Percentiles rank a stretch among this genome's conserved stretches.
Evolutionary conservation across 805 yeast genomes (phyloP).

Genomic region (Saccharomycopsis oosterbeekiorum): DNA sequence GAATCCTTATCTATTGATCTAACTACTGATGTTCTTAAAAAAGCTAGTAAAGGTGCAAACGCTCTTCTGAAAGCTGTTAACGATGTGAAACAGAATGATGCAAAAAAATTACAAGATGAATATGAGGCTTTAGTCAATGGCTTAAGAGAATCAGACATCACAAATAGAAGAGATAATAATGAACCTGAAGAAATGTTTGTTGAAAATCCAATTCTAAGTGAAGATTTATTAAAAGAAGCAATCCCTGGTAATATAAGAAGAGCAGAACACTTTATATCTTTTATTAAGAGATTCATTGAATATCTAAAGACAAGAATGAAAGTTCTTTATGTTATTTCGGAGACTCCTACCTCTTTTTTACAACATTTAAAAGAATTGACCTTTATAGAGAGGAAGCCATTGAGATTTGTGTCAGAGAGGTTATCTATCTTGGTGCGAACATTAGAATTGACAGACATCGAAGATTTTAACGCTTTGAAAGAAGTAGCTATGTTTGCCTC

Average conservation of each 20-base stretch:
- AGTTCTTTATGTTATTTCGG: slow-evolving; percentile 94
- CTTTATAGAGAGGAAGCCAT: slow-evolving; percentile 84
- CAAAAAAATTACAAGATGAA: slow-evolving; percentile 77
- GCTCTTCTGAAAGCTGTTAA: slow-evolving; percentile 74
- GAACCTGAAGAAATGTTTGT: slow-evolving; percentile 54
- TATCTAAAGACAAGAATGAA: slow-evolving; percentile 96
- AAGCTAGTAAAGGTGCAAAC: slow-evolving; percentile 82
- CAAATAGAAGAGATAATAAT: slow-evolving; percentile 33
- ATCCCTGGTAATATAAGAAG: slow-evolving; percentile 95
- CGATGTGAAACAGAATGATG: slow-evolving; percentile 72
- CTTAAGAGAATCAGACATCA: slow-evolving; percentile 66
- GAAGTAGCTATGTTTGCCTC: slow-evolving; percentile 98
- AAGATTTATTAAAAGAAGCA: slow-evolving; percentile 82
- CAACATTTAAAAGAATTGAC: slow-evolving; percentile 91
- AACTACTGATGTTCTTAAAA: slow-evolving; percentile 79
- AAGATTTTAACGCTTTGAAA: slow-evolving; percentile 85
- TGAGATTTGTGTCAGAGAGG: slow-evolving; percentile 86
- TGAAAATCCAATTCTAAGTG: slow-evolving; percentile 80
- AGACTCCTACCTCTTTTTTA: slow-evolving; percentile 86
- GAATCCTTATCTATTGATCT: slow-evolving; percentile 88
- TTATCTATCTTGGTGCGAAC: slow-evolving; percentile 82
- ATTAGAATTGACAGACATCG: slow-evolving; percentile 76
- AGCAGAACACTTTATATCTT: slow-evolving; percentile 94
- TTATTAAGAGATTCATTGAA: slow-evolving; percentile 85
- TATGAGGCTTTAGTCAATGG: slow-evolving; percentile 89